Base-by-base conservation (phyloP, 1,284 basidiomycete genomes). In the Puccinia horiana region DNA sequence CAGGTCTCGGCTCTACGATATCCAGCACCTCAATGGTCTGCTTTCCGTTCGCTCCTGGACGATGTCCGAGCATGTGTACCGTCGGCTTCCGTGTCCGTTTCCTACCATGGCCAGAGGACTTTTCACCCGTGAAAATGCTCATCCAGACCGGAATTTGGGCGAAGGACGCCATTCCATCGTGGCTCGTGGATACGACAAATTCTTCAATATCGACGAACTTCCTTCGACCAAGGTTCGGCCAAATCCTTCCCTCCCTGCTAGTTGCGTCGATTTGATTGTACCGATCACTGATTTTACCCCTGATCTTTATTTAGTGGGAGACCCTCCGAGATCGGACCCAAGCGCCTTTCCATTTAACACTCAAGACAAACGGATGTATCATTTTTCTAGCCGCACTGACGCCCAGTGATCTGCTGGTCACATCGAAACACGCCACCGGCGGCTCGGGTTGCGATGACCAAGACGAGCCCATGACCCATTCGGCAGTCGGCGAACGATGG, bases 321-420 rank as follows among this genome's bases (percentile, higher is more conserved):
- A 89, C 92, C 0, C 89, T 98, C 58, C 89, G 92, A 82, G 87
- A 88, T 6, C 90, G 94, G 84, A 95, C 95, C 0, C 88, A 89
- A 0, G 88, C 93, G 0, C 94, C 96, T 0, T 99, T 98, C 86
- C 91, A 92, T 8, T 89, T 99, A 20, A 95, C 96, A 0, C 90
- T 96, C 83, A 99, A 99, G 87, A 95, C 94, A 0, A 99, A 99
- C 84, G 97, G 96, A 1, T 99, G 97, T 87, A 95, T 99, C 87
- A 98, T 99, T 85, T 95, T 99, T 88, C 92, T 99, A 85, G 92
- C 94, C 0, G 92, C 97, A 0, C 89, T 99, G 3, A 92, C 93
- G 0, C 90, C 92, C 0, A 88, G 88, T 0, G 91, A 93, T 84
- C 88, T 99, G 0, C 86, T 99, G 18, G 90, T 98, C 81, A 95